Conservation (phyloP, 2,329 filamentous ascomycete genomes). For the Tetracladium maxilliforme region DNA sequence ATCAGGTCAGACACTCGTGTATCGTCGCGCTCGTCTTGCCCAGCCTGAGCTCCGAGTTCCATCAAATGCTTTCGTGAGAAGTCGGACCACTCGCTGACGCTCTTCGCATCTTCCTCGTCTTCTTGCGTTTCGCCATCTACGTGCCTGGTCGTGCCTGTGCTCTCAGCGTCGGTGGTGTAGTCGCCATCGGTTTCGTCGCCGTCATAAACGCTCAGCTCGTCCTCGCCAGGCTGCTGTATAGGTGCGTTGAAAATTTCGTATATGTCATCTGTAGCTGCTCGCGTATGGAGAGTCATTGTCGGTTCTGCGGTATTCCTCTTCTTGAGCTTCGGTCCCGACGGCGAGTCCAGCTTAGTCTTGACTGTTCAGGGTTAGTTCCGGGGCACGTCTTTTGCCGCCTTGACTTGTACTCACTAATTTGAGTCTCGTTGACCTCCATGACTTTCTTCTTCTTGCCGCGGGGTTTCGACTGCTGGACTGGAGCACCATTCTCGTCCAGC, state of each 20-base stretch:
- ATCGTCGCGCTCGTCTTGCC: slow-evolving; percentile 19
- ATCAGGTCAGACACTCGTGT: slow-evolving; percentile 23
- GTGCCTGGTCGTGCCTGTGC: slow-evolving; percentile 62
- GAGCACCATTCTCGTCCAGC: slow-evolving; percentile 51
- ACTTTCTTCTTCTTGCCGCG: slow-evolving; percentile 59
- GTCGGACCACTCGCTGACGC: slow-evolving; percentile 76
- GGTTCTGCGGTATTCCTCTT: slow-evolving; percentile 63
- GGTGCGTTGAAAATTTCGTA: slow-evolving; percentile 96
- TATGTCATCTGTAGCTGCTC: slow-evolving; percentile 90
- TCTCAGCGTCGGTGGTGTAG: slow-evolving; percentile 78
- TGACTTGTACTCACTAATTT: slow-evolving; percentile 77
- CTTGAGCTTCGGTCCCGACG: slow-evolving; percentile 68
- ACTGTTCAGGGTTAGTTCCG: slow-evolving; percentile 36
- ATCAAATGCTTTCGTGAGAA: slow-evolving; percentile 66
- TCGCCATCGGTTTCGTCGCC: slow-evolving; percentile 49
- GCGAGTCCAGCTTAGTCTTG: slow-evolving; percentile 85
- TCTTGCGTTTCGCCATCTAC: slow-evolving; percentile 54
- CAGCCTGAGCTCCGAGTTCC: slow-evolving; percentile 18
- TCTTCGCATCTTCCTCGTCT: slow-evolving; percentile 43
- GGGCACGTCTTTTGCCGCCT: background rate
- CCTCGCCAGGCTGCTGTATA: slow-evolving; percentile 24
- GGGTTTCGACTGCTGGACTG: slow-evolving; percentile 27
- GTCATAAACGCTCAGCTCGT: slow-evolving; percentile 19
- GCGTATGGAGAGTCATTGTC: slow-evolving; percentile 97
- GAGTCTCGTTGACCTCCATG: slow-evolving; percentile 79